A percentile compares a stretch with the other conserved stretches of the same genome.
Conservation (phyloP, 805 yeast species). For the Saturnispora diversa region DNA sequence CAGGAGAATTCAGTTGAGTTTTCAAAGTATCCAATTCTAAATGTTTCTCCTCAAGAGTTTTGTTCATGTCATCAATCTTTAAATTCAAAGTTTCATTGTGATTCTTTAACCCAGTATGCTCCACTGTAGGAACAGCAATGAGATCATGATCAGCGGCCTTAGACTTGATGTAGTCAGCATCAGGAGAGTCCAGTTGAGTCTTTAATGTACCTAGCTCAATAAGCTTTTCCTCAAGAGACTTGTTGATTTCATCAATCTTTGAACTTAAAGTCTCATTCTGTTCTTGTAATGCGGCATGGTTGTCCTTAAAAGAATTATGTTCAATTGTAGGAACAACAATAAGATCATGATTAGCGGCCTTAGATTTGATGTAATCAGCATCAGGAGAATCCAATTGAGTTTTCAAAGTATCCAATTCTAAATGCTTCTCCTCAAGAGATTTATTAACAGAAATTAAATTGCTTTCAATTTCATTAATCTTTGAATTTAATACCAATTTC, state of each 20-base stretch:
- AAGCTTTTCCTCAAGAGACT: neutral
- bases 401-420: conserved; percentile 1
- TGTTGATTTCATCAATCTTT: no score
- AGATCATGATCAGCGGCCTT: conserved; percentile 12
- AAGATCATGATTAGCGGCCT: conserved; percentile 11
- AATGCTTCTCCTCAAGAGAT: conserved; percentile 4
- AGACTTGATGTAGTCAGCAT: conserved; percentile 15
- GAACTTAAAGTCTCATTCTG: no score
- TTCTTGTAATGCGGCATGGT: no score
- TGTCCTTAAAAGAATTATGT: conserved; percentile 5
- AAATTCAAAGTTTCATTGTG: neutral
- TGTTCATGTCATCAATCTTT: neutral
- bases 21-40: no score
- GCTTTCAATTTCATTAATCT: conserved; percentile 1
- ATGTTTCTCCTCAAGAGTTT: neutral
- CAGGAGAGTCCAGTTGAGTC: conserved; percentile 14
- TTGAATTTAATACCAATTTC: neutral
- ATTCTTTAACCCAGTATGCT: conserved; percentile 2
- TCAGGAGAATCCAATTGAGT: conserved; percentile 15
- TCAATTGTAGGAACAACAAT: conserved; percentile 13
- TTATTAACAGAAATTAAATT: conserved; percentile 1
- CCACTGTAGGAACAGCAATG: conserved; percentile 14
- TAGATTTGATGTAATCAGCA: conserved; percentile 15
- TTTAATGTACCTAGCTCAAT: neutral
- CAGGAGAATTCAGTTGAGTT: conserved; percentile 14